These are phyloP conservation scores for Verbascum thapsus DNA, from an alignment of 257 asterid genomes.

Conservation along the genomic window DNA sequence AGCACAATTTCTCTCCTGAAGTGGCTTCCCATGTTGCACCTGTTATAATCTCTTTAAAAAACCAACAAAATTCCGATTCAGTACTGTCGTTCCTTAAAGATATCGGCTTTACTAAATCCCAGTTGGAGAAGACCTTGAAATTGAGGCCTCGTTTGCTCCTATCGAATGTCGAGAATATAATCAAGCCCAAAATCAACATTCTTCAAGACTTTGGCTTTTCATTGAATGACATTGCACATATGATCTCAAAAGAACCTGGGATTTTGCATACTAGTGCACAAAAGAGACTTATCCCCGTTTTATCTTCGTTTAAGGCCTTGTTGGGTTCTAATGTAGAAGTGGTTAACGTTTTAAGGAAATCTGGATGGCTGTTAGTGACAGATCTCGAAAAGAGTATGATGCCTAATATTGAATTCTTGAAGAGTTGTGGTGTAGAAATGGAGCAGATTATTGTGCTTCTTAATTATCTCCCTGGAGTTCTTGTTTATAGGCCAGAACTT, in stretches of 20 bases:
- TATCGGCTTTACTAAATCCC: constrained; percentile 32
- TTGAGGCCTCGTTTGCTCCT: constrained; percentile 17
- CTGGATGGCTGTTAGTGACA: constrained; percentile 18
- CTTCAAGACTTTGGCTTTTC: constrained; percentile 35
- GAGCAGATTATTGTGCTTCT: constrained; percentile 8
- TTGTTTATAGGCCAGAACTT: constrained; percentile 29
- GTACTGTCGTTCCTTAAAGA: constrained; percentile 28
- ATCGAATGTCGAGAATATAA: constrained; percentile 21
- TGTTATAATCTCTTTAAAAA: constrained; percentile 3
- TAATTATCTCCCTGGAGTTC: constrained; percentile 22
- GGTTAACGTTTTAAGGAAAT: constrained; percentile 23
- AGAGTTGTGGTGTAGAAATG: constrained; percentile 27
- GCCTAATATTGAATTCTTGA: constrained; percentile 33
- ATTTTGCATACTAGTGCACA: constrained; percentile 22
- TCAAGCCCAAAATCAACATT: constrained; percentile 37
- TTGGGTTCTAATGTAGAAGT: too few relatives aligned
- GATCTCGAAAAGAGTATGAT: constrained; percentile 35
- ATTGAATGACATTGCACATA: not conserved
- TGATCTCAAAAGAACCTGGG: constrained; percentile 29
- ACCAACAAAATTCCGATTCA: constrained; percentile 25
- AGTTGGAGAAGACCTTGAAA: constrained; percentile 32
- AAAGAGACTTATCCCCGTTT: too few relatives aligned
- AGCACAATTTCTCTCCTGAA: constrained; percentile 26
- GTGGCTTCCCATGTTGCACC: not conserved
- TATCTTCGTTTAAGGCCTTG: too few relatives aligned